Evolutionary conservation across 352 stramenopile genomes (phyloP).

Genomic region (Phytophthora podocarpi): DNA sequence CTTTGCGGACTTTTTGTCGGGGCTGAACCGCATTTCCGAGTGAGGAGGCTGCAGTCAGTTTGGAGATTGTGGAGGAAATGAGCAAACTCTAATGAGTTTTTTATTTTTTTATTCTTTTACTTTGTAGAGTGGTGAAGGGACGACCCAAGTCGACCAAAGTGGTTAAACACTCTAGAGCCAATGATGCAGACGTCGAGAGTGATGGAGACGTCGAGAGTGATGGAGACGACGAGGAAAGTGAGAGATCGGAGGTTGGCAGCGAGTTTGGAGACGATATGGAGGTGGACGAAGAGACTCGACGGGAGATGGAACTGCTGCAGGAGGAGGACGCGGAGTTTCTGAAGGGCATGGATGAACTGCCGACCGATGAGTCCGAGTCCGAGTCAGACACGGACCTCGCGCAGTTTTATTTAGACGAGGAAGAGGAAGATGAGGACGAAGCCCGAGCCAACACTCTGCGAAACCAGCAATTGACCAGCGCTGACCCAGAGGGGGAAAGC

Average conservation of each 20-base stretch:
- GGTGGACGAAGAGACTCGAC: slow-evolving; percentile 83
- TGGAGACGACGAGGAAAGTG: slow-evolving; percentile 33
- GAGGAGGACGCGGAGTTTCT: slow-evolving; percentile 86
- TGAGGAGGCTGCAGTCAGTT: slow-evolving; percentile 25
- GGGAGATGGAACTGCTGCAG: slow-evolving; percentile 77
- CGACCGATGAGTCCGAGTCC: slow-evolving; percentile 80
- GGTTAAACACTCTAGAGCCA: neutral
- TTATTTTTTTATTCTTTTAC: slow-evolving; percentile 1
- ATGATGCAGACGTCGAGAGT: slow-evolving; percentile 28
- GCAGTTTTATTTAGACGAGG: slow-evolving; percentile 69
- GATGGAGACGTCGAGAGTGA: slow-evolving; percentile 32
- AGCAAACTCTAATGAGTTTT: too few relatives aligned
- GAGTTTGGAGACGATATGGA: slow-evolving; percentile 50
- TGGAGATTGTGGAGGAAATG: too few relatives aligned
- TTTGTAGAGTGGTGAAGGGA: slow-evolving; percentile 66
- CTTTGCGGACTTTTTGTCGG: slow-evolving; percentile 79
- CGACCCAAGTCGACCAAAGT: slow-evolving; percentile 25
- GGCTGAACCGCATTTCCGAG: slow-evolving; percentile 79
- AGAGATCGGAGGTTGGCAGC: slow-evolving; percentile 26
- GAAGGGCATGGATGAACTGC: slow-evolving; percentile 82
- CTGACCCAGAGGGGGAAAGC: slow-evolving; percentile 4
- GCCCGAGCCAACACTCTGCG: slow-evolving; percentile 55
- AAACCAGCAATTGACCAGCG: slow-evolving; percentile 48
- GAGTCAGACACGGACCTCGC: slow-evolving; percentile 71
- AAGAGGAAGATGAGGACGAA: slow-evolving; percentile 55